Percentiles rank a stretch among this genome's conserved stretches.
Evolutionary conservation across 805 yeast species (phyloP).

Genomic region (Saccharomyces paradoxus): DNA sequence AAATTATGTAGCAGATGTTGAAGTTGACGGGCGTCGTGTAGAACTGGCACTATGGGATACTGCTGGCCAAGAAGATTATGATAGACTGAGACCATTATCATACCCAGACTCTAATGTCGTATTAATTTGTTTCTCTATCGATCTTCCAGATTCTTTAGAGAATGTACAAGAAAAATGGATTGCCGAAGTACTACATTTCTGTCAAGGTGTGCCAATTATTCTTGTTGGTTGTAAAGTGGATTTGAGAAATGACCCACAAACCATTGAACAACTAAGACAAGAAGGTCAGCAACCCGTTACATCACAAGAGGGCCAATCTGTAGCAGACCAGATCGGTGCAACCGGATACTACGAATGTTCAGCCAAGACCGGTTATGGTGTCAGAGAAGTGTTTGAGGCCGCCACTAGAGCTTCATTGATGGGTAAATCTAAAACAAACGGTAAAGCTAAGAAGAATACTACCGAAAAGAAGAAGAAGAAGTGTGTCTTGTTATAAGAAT

Average conservation of each 20-base stretch:
- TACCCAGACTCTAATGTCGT: constrained; percentile 92
- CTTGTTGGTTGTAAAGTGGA: constrained; percentile 89
- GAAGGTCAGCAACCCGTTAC: constrained; percentile 76
- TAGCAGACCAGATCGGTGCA: constrained; percentile 86
- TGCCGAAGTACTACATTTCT: constrained; percentile 85
- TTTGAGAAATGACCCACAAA: constrained; percentile 72
- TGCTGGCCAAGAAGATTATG: constrained; percentile 97
- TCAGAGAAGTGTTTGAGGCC: constrained; percentile 83
- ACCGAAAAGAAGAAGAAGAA: constrained; percentile 54
- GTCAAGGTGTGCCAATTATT: constrained; percentile 89
- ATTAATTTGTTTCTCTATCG: constrained; percentile 83
- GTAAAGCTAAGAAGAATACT: constrained; percentile 18
- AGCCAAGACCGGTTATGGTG: constrained; percentile 86
- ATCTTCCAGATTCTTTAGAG: constrained; percentile 84
- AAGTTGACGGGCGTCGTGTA: constrained; percentile 81
- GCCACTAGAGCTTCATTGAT: constrained; percentile 86
- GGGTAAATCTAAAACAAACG: constrained; percentile 37
- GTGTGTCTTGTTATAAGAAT: constrained; percentile 56
- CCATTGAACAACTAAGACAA: constrained; percentile 65
- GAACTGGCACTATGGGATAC: constrained; percentile 97
- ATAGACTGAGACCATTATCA: constrained; percentile 81
- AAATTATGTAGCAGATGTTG: constrained; percentile 95
- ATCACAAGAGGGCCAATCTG: constrained; percentile 73
- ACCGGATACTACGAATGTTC: constrained; percentile 83
- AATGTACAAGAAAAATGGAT: constrained; percentile 96